Conservation (phyloP, 2,329 filamentous ascomycete genomes). For the Fusarium agapanthi region DNA sequence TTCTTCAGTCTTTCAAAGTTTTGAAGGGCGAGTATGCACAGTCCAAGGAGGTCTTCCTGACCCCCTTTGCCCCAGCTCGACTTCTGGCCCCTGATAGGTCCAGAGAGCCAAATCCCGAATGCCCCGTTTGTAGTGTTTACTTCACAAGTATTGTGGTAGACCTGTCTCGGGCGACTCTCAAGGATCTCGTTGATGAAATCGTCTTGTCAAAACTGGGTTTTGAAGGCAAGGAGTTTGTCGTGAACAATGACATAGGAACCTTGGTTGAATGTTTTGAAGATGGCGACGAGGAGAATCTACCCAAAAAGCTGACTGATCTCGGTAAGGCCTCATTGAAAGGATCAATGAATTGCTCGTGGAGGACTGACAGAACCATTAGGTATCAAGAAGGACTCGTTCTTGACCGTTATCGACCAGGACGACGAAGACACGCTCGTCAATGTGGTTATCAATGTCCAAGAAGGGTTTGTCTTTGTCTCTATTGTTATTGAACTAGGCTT, state of each 20-base stretch:
- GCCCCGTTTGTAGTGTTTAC: slow-evolving; percentile 82
- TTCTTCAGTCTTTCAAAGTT: slow-evolving; percentile 92
- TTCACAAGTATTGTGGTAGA: slow-evolving; percentile 75
- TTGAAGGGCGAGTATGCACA: slow-evolving; percentile 75
- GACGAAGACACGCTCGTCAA: slow-evolving; percentile 80
- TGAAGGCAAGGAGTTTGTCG: slow-evolving; percentile 77
- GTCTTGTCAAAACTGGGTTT: slow-evolving; percentile 78
- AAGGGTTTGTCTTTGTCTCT: slow-evolving; percentile 58
- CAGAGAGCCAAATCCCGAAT: slow-evolving; percentile 78
- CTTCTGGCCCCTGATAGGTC: slow-evolving; percentile 66
- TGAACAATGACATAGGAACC: slow-evolving; percentile 78
- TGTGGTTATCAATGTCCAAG: slow-evolving; percentile 75
- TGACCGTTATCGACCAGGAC: slow-evolving; percentile 87
- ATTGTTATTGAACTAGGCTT: slow-evolving; percentile 31
- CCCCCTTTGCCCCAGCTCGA: slow-evolving; percentile 68
- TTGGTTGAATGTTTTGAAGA: slow-evolving; percentile 72
- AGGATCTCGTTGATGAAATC: slow-evolving; percentile 80
- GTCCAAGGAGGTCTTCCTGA: slow-evolving; percentile 86
- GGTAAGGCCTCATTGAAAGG: slow-evolving; percentile 55
- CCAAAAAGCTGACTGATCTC: slow-evolving; percentile 80
- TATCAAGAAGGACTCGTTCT: slow-evolving; percentile 75
- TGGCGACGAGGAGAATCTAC: slow-evolving; percentile 84
- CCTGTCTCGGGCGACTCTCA: slow-evolving; percentile 75
- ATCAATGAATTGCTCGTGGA: not conserved
- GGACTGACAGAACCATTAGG: slow-evolving; percentile 52